These are phyloP conservation scores for Actinidia arguta DNA, from an alignment of 179 eudicot species.

Conservation along the genomic window DNA sequence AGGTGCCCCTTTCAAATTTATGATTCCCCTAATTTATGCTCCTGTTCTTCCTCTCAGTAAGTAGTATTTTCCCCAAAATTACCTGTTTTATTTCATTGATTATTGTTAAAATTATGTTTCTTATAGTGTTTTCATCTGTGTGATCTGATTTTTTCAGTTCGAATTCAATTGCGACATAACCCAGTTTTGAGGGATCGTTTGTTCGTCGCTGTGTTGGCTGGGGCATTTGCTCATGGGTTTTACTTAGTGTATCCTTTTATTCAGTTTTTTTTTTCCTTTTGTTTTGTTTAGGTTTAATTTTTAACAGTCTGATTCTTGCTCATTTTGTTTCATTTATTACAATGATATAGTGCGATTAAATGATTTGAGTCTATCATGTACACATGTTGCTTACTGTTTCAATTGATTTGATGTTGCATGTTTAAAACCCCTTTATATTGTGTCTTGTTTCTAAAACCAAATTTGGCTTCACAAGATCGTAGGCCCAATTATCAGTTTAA, in stretches of 20 bases:
- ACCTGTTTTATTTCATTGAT: neutral
- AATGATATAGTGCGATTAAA: too few species aligned
- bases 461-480: too few species aligned
- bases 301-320: too few species aligned
- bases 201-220: slow-evolving; percentile 77
- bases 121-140: neutral
- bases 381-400: too few species aligned
- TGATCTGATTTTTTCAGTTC: slow-evolving; percentile 46
- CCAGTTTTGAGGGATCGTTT: slow-evolving; percentile 90
- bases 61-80: slow-evolving; percentile 8
- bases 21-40: slow-evolving; percentile 85
- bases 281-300: too few species aligned
- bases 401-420: too few species aligned
- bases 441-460: too few species aligned
- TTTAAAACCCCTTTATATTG: too few species aligned
- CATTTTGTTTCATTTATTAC: too few species aligned
- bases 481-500: too few species aligned
- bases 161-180: slow-evolving; percentile 67
- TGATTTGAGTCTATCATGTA: too few species aligned
- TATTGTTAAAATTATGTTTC: neutral
- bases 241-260: slow-evolving; percentile 93
- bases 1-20: slow-evolving; percentile 57
- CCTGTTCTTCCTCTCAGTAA: slow-evolving; percentile 96
- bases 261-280: neutral
- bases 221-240: slow-evolving; percentile 83